Percentiles rank a stretch among this genome's conserved stretches.
These are phyloP conservation scores for Glomus cerebriforme DNA, from an alignment of 192 early-diverging fungal species.

Conservation along the genomic window DNA sequence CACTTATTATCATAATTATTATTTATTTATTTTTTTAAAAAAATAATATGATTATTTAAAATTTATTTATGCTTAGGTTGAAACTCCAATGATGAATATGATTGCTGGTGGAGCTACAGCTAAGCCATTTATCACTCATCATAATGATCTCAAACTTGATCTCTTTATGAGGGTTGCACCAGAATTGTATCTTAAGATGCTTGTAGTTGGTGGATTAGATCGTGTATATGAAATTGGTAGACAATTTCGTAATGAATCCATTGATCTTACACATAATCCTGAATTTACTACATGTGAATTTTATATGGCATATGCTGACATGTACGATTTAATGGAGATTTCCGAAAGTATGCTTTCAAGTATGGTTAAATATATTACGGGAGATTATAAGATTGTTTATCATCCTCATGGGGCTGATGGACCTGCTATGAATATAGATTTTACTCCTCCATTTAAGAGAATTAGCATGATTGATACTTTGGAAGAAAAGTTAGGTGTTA, in stretches of 20 bases:
- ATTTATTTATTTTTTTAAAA: not conserved
- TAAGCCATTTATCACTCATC: constrained; percentile 98
- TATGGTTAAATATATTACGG: constrained; percentile 93
- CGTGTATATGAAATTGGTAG: constrained; percentile 99
- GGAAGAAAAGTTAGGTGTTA: constrained; percentile 86
- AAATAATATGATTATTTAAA: not conserved
- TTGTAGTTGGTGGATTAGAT: constrained; percentile 97
- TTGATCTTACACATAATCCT: constrained; percentile 99
- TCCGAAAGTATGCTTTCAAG: constrained; percentile 79
- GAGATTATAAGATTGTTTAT: constrained; percentile 89
- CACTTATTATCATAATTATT: not conserved
- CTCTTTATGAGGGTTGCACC: constrained; percentile 99
- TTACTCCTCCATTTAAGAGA: constrained; percentile 94
- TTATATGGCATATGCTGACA: constrained; percentile 99
- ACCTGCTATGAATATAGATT: constrained; percentile 84
- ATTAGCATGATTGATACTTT: constrained; percentile 92
- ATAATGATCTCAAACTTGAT: constrained; percentile 99
- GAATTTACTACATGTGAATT: constrained; percentile 99
- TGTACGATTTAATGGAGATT: constrained; percentile 95
- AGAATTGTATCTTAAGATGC: constrained; percentile 97
- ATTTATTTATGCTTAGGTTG: constrained; percentile 55
- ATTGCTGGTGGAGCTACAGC: constrained; percentile 98
- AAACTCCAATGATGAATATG: constrained; percentile 99
- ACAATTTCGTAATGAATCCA: constrained; percentile 99
- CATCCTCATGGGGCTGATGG: constrained; percentile 89